Percentiles rank a stretch among this genome's conserved stretches.
phyloP scores from a whole-genome alignment of 2,329 filamentous ascomycete species.

The Calonectria crousiana region DNA sequence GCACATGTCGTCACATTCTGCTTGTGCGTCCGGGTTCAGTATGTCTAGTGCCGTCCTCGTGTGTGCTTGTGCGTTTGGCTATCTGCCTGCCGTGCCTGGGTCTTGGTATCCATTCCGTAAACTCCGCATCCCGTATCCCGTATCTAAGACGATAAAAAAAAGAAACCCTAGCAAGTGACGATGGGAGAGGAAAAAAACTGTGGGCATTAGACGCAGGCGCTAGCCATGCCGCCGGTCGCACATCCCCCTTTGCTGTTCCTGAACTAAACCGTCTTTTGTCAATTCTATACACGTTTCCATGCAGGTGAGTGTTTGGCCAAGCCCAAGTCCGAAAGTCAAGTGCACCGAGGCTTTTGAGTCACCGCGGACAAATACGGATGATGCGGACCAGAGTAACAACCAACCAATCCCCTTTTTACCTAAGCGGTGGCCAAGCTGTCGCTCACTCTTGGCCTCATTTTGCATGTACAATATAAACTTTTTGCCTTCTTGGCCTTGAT shows the following conservation, averaged over 20 bases:
- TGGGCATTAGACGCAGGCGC: constrained; percentile 3
- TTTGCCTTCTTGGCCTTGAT: background rate
- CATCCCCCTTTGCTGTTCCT: constrained; percentile 10
- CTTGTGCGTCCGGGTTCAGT: background rate
- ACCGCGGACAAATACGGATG: background rate
- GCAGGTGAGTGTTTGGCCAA: background rate
- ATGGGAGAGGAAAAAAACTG: background rate
- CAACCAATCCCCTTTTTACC: background rate
- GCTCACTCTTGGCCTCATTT: constrained; percentile 11
- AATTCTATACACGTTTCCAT: background rate
- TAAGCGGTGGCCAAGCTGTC: background rate
- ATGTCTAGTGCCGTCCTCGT: background rate
- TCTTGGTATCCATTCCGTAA: background rate
- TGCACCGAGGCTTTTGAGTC: background rate
- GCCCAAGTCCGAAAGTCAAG: background rate
- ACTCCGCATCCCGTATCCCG: background rate
- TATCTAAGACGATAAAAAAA: background rate
- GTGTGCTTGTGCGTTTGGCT: background rate
- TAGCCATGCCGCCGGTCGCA: background rate
- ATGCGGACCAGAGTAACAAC: background rate
- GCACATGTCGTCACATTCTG: background rate
- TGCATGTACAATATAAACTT: background rate
- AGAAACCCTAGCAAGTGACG: background rate
- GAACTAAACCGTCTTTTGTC: constrained; percentile 9
- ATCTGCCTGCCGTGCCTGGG: background rate